Conservation (phyloP, 768 basidiomycete genomes). For the Cystobasidium tubakii region DNA sequence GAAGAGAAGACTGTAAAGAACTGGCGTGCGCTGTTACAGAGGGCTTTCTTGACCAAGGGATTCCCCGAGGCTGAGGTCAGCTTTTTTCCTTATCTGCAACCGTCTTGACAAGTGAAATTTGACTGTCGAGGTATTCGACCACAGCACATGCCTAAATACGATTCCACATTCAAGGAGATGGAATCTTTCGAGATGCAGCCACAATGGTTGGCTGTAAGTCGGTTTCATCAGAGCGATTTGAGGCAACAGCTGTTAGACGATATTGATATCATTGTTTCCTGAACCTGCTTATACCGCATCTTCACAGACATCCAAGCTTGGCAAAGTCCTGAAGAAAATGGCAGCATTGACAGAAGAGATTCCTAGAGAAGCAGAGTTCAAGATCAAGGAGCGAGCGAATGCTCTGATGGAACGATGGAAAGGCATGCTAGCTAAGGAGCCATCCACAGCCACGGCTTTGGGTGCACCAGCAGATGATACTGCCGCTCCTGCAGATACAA, state of each 20-base stretch:
- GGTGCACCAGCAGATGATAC: background rate
- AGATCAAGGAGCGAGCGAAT: slow-evolving; percentile 65
- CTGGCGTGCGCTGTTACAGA: slow-evolving; percentile 88
- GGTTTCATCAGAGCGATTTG: background rate
- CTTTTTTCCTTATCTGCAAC: background rate
- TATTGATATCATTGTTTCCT: no score
- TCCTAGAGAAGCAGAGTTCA: slow-evolving; percentile 62
- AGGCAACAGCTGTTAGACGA: background rate
- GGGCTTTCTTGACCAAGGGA: slow-evolving; percentile 52
- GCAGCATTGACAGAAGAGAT: slow-evolving; percentile 52
- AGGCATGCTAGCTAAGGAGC: slow-evolving; percentile 33
- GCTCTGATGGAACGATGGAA: slow-evolving; percentile 68
- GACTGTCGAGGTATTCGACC: background rate
- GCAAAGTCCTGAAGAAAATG: slow-evolving; percentile 84
- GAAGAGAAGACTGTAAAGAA: slow-evolving; percentile 67
- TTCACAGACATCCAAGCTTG: slow-evolving; percentile 68
- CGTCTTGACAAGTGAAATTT: background rate
- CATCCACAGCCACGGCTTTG: background rate
- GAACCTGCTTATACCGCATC: background rate
- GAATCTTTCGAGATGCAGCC: slow-evolving; percentile 44
- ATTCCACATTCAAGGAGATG: slow-evolving; percentile 44
- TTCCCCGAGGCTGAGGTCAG: slow-evolving; percentile 28
- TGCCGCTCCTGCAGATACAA: background rate
- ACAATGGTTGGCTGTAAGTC: slow-evolving; percentile 44
- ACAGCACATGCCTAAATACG: slow-evolving; percentile 44